These are phyloP conservation scores for Lachancea sp. DNA, from an alignment of 805 yeast genomes.

Conservation along the genomic window DNA sequence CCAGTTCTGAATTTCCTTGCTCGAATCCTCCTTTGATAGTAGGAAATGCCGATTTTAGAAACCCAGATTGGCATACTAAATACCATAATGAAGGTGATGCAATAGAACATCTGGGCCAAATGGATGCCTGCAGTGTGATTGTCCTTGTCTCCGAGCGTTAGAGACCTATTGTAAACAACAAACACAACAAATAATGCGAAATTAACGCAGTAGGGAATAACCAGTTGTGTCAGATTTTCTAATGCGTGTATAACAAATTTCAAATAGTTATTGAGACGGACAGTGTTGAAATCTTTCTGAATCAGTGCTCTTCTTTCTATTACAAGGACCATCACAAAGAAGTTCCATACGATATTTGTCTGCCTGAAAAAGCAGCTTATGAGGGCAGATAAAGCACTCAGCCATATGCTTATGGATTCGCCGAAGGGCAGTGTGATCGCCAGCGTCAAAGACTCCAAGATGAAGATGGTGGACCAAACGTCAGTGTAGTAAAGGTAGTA, in stretches of 20 bases:
- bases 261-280: slow-evolving; percentile 35
- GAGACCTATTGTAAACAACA: slow-evolving; percentile 65
- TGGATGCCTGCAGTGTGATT: slow-evolving; percentile 74
- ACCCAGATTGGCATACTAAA: slow-evolving; percentile 75
- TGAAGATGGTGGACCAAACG: slow-evolving; percentile 77
- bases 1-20: slow-evolving; percentile 26
- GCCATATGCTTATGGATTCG: slow-evolving; percentile 30
- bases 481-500: slow-evolving; percentile 85
- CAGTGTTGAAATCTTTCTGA: slow-evolving; percentile 36
- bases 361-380: slow-evolving; percentile 74
- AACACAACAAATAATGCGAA: slow-evolving; percentile 50
- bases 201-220: slow-evolving; percentile 48
- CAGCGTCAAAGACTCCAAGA: slow-evolving; percentile 48
- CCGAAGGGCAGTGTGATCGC: slow-evolving; percentile 39
- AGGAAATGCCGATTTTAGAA: slow-evolving; percentile 35
- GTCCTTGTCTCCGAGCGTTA: slow-evolving; percentile 85
- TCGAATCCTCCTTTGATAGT: slow-evolving; percentile 34
- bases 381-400: slow-evolving; percentile 52
- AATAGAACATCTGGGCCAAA: slow-evolving; percentile 75
- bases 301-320: slow-evolving; percentile 46
- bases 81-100: slow-evolving; percentile 53
- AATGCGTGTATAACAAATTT: slow-evolving; percentile 34
- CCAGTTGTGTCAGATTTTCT: slow-evolving; percentile 32
- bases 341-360: slow-evolving; percentile 85
- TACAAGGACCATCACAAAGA: slow-evolving; percentile 48